Base-by-base conservation (phyloP, 1,284 basidiomycete genomes). In the Cutaneotrichosporon spelunceum region DNA sequence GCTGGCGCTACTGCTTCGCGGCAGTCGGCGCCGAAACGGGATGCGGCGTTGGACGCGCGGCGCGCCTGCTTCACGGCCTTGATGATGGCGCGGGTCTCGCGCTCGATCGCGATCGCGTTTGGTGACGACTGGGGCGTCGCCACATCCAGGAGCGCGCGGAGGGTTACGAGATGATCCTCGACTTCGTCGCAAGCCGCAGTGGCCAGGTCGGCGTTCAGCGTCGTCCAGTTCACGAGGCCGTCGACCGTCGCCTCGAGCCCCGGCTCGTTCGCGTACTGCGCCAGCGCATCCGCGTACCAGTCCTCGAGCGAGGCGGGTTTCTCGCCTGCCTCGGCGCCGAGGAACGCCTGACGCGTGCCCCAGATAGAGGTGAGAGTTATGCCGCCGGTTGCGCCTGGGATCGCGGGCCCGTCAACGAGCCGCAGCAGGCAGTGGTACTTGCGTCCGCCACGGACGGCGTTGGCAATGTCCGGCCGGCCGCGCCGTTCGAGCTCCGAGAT, bases 191-290 rank as follows among this genome's bases (percentile, higher is more conserved):
- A 45, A 4, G 55, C 55, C 6, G n/a, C 44, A 3, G 27, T 47
- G 1, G 55, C 44, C 3, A 56, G 55, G 30, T 56, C 55, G 6
- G 44, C 44, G 16, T 56, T 56, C 5, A 56, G 55, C 7, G 44
- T 33, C 11, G 55, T 48, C 55, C 55, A 56, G 30, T 56, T 30
- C 29, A 56, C 55, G n/a, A 56, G 44, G 10, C 55, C 55, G 21
- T 48, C 44, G 55, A 56, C 11, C 7, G 55, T 47, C 21, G 44
- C 30, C 10, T 57, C 48, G 5, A 57, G 47, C 5, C 56, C 56
- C 4, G 34, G 23, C 8, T 57, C 56, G 56, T 47, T 16, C 14
- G 56, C 56, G 19, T 49, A 57, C 44, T 47, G 48, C 4, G 33
- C 30, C 26, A 57, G 47, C 2, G 56, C 56, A 11, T 57, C 47